Conservation (phyloP, 345 rosid species). For the Rhizophora apiculata region DNA sequence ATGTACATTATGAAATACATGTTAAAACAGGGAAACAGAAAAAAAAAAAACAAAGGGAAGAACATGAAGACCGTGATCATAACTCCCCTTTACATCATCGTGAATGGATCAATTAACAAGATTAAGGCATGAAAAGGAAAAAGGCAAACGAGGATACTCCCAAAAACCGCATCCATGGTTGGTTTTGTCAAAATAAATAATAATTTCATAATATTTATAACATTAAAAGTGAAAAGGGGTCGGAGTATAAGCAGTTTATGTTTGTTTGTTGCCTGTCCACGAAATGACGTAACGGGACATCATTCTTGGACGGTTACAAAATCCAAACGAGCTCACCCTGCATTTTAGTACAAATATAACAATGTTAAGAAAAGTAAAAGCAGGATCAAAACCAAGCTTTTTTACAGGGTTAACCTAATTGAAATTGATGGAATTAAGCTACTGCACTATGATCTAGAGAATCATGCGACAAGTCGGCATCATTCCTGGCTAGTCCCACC, state of each 20-base stretch:
- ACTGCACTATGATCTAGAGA: too few relatives aligned
- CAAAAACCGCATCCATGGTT: conserved; percentile 59
- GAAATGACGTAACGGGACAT: conserved; percentile 7
- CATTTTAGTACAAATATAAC: background rate
- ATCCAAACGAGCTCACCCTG: conserved; percentile 26
- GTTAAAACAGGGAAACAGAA: background rate
- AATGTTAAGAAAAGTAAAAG: background rate
- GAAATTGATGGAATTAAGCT: too few relatives aligned
- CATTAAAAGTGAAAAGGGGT: background rate
- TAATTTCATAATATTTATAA: conserved; percentile 3
- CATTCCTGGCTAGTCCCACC: too few relatives aligned
- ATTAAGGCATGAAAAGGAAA: conserved; percentile 1
- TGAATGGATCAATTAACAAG: conserved; percentile 21
- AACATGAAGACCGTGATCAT: conserved; percentile 15
- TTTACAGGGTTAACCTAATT: background rate
- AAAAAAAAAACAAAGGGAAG: background rate
- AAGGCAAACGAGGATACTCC: conserved; percentile 53
- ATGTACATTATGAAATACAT: conserved; percentile 20
- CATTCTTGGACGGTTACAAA: conserved; percentile 30
- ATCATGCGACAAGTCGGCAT: too few relatives aligned
- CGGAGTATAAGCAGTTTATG: conserved; percentile 16
- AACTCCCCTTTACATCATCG: conserved; percentile 28
- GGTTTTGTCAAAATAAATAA: conserved; percentile 6
- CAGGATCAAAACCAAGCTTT: background rate
- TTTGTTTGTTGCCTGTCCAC: conserved; percentile 20